phyloP scores from a whole-genome alignment of 176 grass and related monocot genomes.

The Tuctoria greenei region DNA sequence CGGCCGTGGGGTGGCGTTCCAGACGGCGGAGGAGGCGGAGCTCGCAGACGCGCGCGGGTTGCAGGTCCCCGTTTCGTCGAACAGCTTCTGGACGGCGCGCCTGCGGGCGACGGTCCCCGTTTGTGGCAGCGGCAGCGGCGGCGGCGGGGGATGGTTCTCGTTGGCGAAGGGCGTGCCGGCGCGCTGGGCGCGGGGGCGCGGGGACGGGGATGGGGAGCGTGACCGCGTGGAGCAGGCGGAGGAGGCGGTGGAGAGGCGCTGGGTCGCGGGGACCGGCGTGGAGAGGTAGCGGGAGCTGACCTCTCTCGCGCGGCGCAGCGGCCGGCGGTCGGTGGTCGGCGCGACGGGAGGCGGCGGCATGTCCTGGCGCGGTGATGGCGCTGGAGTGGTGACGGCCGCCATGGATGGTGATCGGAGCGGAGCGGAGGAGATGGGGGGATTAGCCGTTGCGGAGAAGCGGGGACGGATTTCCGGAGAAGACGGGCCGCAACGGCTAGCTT shows the following conservation, averaged over 20 bases:
- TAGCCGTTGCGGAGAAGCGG: slow-evolving; percentile 30
- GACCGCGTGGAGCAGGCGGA: slow-evolving; percentile 31
- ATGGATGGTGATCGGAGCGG: slow-evolving; percentile 35
- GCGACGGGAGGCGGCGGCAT: slow-evolving; percentile 41
- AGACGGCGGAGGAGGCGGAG: neutral
- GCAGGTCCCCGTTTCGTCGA: slow-evolving; percentile 46
- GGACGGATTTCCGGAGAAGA: slow-evolving; percentile 18
- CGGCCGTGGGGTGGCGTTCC: slow-evolving; percentile 7
- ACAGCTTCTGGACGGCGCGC: slow-evolving; percentile 65
- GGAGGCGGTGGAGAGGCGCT: slow-evolving; percentile 40
- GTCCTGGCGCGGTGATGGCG: neutral
- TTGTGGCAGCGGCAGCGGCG: slow-evolving; percentile 5
- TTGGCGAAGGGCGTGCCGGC: slow-evolving; percentile 50
- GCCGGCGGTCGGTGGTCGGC: slow-evolving; percentile 29
- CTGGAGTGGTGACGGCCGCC: slow-evolving; percentile 15
- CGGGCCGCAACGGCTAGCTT: slow-evolving; percentile 42
- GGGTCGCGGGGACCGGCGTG: slow-evolving; percentile 43
- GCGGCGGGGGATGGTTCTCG: slow-evolving; percentile 62
- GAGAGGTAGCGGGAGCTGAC: slow-evolving; percentile 86
- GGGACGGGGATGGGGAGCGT: slow-evolving; percentile 38
- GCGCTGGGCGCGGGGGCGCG: slow-evolving; percentile 28
- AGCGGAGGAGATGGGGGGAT: neutral
- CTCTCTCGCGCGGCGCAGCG: slow-evolving; percentile 60
- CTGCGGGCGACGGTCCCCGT: slow-evolving; percentile 39
- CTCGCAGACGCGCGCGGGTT: slow-evolving; percentile 23